Evolutionary conservation across 768 basidiomycete species (phyloP).

Genomic region (Pleurotus tuoliensis): DNA sequence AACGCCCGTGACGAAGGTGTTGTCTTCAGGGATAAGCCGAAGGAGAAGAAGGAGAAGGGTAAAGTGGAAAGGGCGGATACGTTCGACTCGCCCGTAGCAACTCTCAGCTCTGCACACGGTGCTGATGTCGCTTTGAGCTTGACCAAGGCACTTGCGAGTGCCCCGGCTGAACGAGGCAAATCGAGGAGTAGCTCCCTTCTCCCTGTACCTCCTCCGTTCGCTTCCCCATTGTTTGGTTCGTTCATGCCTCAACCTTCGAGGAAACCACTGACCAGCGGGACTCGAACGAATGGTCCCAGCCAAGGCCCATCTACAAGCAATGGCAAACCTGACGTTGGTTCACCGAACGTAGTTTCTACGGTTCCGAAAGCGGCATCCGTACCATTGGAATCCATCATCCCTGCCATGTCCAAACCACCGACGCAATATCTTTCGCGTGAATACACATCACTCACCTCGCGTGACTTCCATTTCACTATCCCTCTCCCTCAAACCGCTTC

Average conservation of each 20-base stretch:
- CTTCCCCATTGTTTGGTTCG: slow-evolving; percentile 59
- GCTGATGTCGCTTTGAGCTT: slow-evolving; percentile 41
- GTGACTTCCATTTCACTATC: slow-evolving; percentile 71
- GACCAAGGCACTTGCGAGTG: slow-evolving; percentile 41
- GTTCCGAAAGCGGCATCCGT: slow-evolving; percentile 42
- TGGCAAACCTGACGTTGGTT: slow-evolving; percentile 25
- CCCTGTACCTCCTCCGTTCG: slow-evolving; percentile 34
- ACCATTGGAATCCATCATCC: slow-evolving; percentile 80
- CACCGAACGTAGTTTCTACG: slow-evolving; percentile 10
- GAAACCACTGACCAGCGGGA: slow-evolving; percentile 27
- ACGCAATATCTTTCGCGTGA: slow-evolving; percentile 77
- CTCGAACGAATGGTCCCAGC: slow-evolving; percentile 9
- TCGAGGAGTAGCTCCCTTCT: slow-evolving; percentile 29
- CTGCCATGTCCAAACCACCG: slow-evolving; percentile 73
- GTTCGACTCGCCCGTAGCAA: slow-evolving; percentile 34
- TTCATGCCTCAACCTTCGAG: slow-evolving; percentile 51
- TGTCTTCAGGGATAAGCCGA: slow-evolving; percentile 42
- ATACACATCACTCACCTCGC: slow-evolving; percentile 69
- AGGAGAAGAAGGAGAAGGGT: slow-evolving; percentile 40
- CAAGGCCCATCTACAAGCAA: slow-evolving; percentile 20
- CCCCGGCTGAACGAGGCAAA: slow-evolving; percentile 28
- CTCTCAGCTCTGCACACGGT: slow-evolving; percentile 37
- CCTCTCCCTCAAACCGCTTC: slow-evolving; percentile 57
- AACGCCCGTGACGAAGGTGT: slow-evolving; percentile 65
- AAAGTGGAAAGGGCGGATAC: slow-evolving; percentile 15